These are phyloP conservation scores for Dictyostelium capitatum DNA, from an alignment of 78 protist species.

Conservation along the genomic window DNA sequence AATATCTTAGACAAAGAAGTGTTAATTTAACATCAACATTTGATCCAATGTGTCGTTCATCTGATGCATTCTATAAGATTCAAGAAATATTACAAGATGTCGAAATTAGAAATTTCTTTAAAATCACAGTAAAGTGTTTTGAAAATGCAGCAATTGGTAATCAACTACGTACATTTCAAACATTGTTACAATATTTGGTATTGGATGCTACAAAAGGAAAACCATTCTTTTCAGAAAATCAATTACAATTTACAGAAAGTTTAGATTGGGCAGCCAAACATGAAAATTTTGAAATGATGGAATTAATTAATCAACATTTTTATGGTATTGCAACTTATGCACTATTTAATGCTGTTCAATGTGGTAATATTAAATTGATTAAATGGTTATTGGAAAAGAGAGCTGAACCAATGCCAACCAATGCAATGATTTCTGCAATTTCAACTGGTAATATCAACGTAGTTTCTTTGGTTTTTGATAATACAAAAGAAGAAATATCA, in stretches of 20 bases:
- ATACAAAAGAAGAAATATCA: not conserved
- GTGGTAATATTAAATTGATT: not conserved
- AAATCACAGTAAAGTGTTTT: not conserved
- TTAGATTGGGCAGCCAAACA: slow-evolving; percentile 18
- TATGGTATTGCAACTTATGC: not conserved
- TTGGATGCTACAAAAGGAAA: not conserved
- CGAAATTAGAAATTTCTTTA: not conserved
- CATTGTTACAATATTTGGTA: not conserved
- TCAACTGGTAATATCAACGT: not conserved
- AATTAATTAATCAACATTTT: slow-evolving; percentile 7
- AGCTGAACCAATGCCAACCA: not conserved
- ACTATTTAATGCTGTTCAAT: not conserved
- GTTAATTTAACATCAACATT: not conserved
- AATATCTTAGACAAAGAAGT: not conserved
- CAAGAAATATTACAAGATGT: not conserved
- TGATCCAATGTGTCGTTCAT: not conserved
- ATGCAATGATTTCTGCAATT: not conserved
- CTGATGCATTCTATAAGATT: not conserved
- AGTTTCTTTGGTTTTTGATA: not conserved
- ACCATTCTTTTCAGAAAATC: not conserved
- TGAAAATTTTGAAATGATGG: slow-evolving; percentile 2
- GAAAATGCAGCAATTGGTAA: not conserved
- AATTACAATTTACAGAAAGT: not conserved
- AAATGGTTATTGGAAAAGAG: not conserved
- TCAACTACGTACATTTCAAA: not conserved